A percentile compares a stretch with the other conserved stretches of the same genome.
phyloP scores from a whole-genome alignment of 768 basidiomycete genomes.

The Gymnopilus dilepis region DNA sequence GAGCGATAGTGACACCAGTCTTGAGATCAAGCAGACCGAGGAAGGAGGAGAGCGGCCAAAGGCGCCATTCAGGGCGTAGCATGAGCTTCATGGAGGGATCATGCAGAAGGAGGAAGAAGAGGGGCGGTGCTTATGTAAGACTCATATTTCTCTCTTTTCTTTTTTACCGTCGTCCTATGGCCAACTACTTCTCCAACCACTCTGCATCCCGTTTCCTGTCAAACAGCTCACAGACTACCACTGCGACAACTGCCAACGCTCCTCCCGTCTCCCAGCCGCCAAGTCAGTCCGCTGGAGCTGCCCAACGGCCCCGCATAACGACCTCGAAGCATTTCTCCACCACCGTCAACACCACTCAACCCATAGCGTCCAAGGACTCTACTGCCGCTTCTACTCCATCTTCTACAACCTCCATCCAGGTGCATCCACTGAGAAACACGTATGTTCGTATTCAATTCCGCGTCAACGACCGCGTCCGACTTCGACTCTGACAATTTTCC shows the following conservation, averaged over 20 bases:
- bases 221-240: constrained; percentile 42
- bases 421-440: constrained; percentile 86
- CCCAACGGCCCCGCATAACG: constrained; percentile 52
- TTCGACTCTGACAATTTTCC: constrained; percentile 26
- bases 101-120: constrained; percentile 31
- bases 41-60: constrained; percentile 84
- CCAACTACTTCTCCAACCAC: constrained; percentile 85
- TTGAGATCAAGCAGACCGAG: constrained; percentile 91
- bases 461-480: constrained; percentile 30
- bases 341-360: constrained; percentile 45
- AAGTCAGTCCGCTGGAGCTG: constrained; percentile 26
- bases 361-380: constrained; percentile 47
- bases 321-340: constrained; percentile 77
- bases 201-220: constrained; percentile 74
- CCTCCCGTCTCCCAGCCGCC: constrained; percentile 29
- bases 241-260: constrained; percentile 29
- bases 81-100: constrained; percentile 72
- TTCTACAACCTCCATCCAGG: constrained; percentile 40
- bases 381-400: constrained; percentile 38
- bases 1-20: constrained; percentile 85
- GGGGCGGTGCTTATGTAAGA: constrained; percentile 36
- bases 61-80: constrained; percentile 82
- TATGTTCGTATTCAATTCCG: constrained; percentile 68
- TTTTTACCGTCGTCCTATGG: constrained; percentile 44
- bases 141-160: constrained; percentile 27